Base-by-base conservation (phyloP, 768 basidiomycete species). In the Boletus reticulatus region DNA sequence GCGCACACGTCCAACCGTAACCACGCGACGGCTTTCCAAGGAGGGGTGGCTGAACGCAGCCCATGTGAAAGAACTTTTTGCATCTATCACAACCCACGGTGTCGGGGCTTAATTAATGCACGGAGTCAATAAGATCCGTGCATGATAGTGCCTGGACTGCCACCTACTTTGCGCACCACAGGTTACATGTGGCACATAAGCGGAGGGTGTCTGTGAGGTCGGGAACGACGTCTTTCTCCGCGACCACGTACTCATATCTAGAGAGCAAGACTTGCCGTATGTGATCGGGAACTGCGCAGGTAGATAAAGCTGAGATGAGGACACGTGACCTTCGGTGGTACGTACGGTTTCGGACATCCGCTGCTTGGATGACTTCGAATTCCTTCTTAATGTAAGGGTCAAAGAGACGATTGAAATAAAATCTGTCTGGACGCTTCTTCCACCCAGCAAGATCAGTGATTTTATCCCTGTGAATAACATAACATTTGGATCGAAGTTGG, bases 371-470 rank as follows among this genome's bases (percentile, higher is more conserved):
- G 63, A 98, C 89, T 71, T 98, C 97, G 72, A 96, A 98, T 74
- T 98, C 95, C 72, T 92, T 91, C 78, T 96, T 94, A 75, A 98
- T 92, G 73, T 96, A 98, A 50, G 94, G 94, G 76, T 98, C 96
- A 69, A 96, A 99, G 29, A 98, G 80, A 65, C 90, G 87, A 65
- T 86, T 87, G 80, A 94, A 99, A 78, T 95, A 97, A 80, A 99
- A 99, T 61, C 92, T 84, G 73, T 99, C 96, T 2, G 91, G 88
- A 43, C 87, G 82, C 72, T 91, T 92, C 78, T 94, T 98, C 93
- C 93, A 98, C 7, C 86, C 88, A 67, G 90, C 84, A 37, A 97
- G 77, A 76, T 98, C 92, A 47, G 91, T 86, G 64, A 96, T 94
- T 77, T 94, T 93, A 79, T 98, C 94, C 71, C 92, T 83, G 74